phyloP scores from a whole-genome alignment of 2,329 filamentous ascomycete genomes.

The Aspergillus clavatus region DNA sequence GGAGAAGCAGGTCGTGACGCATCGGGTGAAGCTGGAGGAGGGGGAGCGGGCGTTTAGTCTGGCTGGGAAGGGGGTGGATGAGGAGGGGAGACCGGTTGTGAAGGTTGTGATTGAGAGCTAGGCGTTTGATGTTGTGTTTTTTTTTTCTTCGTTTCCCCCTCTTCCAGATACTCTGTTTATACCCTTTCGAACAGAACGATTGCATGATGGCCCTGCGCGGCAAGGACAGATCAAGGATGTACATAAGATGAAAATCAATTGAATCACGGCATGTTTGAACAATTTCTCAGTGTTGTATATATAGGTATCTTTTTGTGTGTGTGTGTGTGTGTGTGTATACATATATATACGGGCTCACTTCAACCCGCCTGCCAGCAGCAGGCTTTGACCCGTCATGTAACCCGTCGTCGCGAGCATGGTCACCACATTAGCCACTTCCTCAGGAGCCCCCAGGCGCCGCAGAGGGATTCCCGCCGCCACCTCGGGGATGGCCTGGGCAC shows the following conservation, averaged over 20 bases:
- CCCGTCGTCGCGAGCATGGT: constrained; percentile 58
- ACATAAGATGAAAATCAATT: too few relatives aligned
- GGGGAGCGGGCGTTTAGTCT: constrained; percentile 50
- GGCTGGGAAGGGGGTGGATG: constrained; percentile 48
- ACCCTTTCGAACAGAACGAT: too few relatives aligned
- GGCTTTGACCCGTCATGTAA: constrained; percentile 55
- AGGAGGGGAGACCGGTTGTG: constrained; percentile 48
- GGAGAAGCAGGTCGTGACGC: constrained; percentile 51
- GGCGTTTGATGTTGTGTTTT: too few relatives aligned
- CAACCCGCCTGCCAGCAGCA: constrained; percentile 50
- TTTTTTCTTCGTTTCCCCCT: too few relatives aligned
- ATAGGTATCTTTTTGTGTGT: too few relatives aligned
- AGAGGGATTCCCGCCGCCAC: constrained; percentile 58
- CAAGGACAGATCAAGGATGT: too few relatives aligned
- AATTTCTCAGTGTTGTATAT: too few relatives aligned
- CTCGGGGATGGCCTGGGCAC: constrained; percentile 54
- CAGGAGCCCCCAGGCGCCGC: constrained; percentile 52
- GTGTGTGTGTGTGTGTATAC: neutral
- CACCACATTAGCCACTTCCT: constrained; percentile 58
- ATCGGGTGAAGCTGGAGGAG: constrained; percentile 45
- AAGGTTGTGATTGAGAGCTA: constrained; percentile 47
- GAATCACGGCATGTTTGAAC: too few relatives aligned
- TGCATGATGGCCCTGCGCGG: too few relatives aligned
- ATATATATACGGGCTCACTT: constrained; percentile 33
- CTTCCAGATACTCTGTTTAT: too few relatives aligned